Evolutionary conservation across 495 filamentous ascomycete genomes (phyloP).

Genomic region (Niebla homalea): DNA sequence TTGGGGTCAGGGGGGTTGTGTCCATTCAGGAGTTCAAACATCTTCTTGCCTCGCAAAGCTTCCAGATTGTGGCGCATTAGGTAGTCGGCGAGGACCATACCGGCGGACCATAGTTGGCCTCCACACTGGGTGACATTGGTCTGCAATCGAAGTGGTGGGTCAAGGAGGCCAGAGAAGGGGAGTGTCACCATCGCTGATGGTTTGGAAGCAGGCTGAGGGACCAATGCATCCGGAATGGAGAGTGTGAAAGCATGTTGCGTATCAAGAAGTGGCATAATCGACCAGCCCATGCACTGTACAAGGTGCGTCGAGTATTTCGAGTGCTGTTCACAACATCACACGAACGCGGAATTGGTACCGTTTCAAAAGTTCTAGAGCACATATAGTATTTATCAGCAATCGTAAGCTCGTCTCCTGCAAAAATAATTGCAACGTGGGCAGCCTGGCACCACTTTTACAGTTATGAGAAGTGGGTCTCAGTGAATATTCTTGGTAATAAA

Average conservation of each 20-base stretch:
- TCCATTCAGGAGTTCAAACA: conserved; percentile 43
- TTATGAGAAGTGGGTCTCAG: too few relatives aligned
- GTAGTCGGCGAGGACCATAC: conserved; percentile 74
- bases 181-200: conserved; percentile 47
- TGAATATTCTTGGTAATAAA: too few relatives aligned
- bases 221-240: conserved; percentile 51
- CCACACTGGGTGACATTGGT: conserved; percentile 81
- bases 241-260: conserved; percentile 22
- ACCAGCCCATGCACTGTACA: too few relatives aligned
- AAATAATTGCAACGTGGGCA: too few relatives aligned
- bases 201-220: conserved; percentile 52
- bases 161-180: conserved; percentile 63
- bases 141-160: conserved; percentile 55
- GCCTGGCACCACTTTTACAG: too few relatives aligned
- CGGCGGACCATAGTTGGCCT: conserved; percentile 87
- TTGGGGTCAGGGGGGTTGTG: background rate
- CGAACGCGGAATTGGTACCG: too few relatives aligned
- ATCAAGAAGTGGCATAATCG: background rate
- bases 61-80: conserved; percentile 55
- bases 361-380: too few relatives aligned
- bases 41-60: conserved; percentile 47
- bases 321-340: too few relatives aligned
- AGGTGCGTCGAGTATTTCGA: too few relatives aligned
- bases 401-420: too few relatives aligned
- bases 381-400: too few relatives aligned